Evolutionary conservation across 495 filamentous ascomycete genomes (phyloP).

Genomic region (Aspergillus panamensis): DNA sequence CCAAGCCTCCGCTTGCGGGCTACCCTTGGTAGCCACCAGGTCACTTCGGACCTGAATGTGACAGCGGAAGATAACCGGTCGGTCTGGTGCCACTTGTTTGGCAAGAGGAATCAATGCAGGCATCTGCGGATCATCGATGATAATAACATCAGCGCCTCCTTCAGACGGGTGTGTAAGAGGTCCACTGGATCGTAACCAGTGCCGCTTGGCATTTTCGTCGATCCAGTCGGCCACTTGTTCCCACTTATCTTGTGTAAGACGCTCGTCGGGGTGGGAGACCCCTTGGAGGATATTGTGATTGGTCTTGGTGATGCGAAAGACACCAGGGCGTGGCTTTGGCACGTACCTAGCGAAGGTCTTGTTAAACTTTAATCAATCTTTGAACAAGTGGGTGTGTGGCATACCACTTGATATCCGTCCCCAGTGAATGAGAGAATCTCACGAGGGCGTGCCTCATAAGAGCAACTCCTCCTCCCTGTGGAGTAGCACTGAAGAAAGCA

Average conservation of each 20-base stretch:
- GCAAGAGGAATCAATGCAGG: conserved; percentile 75
- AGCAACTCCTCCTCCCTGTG: conserved; percentile 84
- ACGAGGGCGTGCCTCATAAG: conserved; percentile 85
- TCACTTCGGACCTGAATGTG: conserved; percentile 85
- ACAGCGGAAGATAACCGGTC: conserved; percentile 74
- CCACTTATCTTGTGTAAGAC: conserved; percentile 58
- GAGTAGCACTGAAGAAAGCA: conserved; percentile 83
- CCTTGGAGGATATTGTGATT: conserved; percentile 93
- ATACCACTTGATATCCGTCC: conserved; percentile 74
- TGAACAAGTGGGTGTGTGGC: conserved; percentile 15
- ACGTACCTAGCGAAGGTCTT: conserved; percentile 52
- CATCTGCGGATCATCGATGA: conserved; percentile 90
- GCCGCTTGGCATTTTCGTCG: conserved; percentile 68
- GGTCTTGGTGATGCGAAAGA: conserved; percentile 85
- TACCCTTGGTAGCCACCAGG: conserved; percentile 56
- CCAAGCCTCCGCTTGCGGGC: conserved; percentile 74
- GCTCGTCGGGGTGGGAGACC: conserved; percentile 60
- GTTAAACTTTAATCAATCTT: not conserved
- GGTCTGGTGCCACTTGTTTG: conserved; percentile 64
- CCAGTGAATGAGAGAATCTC: conserved; percentile 64
- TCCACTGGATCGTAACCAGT: conserved; percentile 68
- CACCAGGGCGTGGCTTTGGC: conserved; percentile 77
- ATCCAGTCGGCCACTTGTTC: conserved; percentile 67
- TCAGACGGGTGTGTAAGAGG: conserved; percentile 62
- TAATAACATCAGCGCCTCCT: conserved; percentile 75